Evolutionary conservation across 257 asterid species (phyloP), one percentile per base, ranked within the genome.

Genomic region (Avicennia marina): DNA sequence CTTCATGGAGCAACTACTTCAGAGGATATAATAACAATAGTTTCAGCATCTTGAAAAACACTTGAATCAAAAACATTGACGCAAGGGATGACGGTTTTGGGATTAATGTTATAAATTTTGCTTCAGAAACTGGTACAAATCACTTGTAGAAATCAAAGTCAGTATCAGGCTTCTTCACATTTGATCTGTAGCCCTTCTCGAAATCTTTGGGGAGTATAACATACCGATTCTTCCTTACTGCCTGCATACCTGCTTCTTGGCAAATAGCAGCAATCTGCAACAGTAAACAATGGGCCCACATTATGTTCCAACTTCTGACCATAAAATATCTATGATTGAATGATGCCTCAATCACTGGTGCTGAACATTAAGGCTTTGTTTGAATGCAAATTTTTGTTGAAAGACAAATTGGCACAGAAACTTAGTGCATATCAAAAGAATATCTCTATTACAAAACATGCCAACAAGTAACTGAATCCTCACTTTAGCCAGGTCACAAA

Each of bases 211-310:
- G 89, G 12, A 84, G 78, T 47, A 84, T 79, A 16, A 84, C 83
- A 55, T 84, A 84, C 0, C 90, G 81, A 48, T 84, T 84, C 81
- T 84, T 84, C 19, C 94, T 76, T 24, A 84, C 90, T 4, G 94
- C 94, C 13, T 74, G 87, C 94, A 84, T 81, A 45, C 94, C 94
- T n/a, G 94, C 94, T 64, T 81, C 94, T 62, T 84, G 94, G 53
- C 90, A 84, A 19, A 84, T 84, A 27, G 94, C 90, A 0, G 94
- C 38, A 17, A 84, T 81, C 94, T 81, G 78, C 59, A 79, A 53
- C 11, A 54, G n/a, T 4, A 22, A 56, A 53, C 2, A 29, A 29
- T 16, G 10, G 34, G n/a, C n/a, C n/a, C n/a, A n/a, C n/a, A n/a
- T n/a, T n/a, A n/a, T n/a, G n/a, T n/a, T n/a, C n/a, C n/a, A n/a